Evolutionary conservation across 805 yeast genomes (phyloP).

Genomic region (Scheffersomyces spartinae): DNA sequence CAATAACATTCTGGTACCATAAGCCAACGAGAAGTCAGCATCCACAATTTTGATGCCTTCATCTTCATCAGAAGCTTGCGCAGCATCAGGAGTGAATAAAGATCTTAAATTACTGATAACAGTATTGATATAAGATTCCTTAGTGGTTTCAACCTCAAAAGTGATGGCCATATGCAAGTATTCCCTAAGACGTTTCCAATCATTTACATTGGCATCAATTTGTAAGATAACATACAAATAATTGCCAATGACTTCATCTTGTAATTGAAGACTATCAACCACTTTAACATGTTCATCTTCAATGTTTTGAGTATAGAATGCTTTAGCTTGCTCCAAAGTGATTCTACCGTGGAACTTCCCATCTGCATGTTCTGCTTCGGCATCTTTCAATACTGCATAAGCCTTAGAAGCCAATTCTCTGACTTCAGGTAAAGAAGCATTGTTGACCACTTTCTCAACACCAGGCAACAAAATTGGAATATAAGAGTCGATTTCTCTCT

Average conservation of each 20-base stretch:
- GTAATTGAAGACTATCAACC: constrained; percentile 96
- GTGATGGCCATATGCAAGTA: constrained; percentile 91
- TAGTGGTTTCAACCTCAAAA: constrained; percentile 60
- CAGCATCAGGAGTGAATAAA: constrained; percentile 96
- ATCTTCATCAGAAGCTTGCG: constrained; percentile 92
- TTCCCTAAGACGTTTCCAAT: constrained; percentile 91
- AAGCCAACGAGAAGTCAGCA: constrained; percentile 99
- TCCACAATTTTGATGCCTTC: constrained; percentile 99
- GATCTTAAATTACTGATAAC: constrained; percentile 97
- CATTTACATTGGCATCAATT: constrained; percentile 76
- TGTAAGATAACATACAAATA: constrained; percentile 43
- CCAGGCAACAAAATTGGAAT: constrained; percentile 92
- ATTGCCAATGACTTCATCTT: constrained; percentile 79
- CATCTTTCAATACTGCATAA: constrained; percentile 94
- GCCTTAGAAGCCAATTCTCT: constrained; percentile 98
- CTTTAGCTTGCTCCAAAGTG: constrained; percentile 96
- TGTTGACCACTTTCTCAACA: constrained; percentile 83
- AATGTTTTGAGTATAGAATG: constrained; percentile 77
- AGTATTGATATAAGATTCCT: constrained; percentile 91
- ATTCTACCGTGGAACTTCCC: constrained; percentile 75
- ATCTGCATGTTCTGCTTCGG: constrained; percentile 88
- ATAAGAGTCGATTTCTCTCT: constrained; percentile 99
- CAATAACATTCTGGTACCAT: constrained; percentile 99
- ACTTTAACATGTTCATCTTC: constrained; percentile 71
- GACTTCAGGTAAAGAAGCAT: constrained; percentile 99